phyloP scores from a whole-genome alignment of 441 rosid genomes.

The Arabidopsis hybrid region DNA sequence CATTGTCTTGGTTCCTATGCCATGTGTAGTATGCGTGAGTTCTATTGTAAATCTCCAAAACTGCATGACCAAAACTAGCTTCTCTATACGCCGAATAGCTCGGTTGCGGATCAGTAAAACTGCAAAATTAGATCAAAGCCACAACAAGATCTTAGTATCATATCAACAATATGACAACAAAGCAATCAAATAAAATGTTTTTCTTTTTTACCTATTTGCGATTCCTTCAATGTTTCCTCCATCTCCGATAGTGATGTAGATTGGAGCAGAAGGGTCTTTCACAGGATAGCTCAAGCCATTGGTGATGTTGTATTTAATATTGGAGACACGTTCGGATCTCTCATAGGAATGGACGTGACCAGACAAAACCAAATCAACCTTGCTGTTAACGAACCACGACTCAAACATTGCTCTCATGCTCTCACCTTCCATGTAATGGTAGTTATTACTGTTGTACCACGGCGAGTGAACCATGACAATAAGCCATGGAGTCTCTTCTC shows the following conservation, averaged over 20 bases:
- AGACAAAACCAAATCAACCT: slow-evolving; percentile 70
- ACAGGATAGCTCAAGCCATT: slow-evolving; percentile 54
- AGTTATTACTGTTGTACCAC: slow-evolving; percentile 61
- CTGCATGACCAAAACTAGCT: slow-evolving; percentile 83
- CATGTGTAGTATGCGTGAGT: slow-evolving; percentile 77
- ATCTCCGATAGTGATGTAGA: slow-evolving; percentile 65
- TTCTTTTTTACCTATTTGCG: slow-evolving; percentile 26
- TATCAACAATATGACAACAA: background rate
- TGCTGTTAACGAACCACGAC: slow-evolving; percentile 65
- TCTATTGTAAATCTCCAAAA: slow-evolving; percentile 67
- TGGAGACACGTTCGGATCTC: slow-evolving; percentile 54
- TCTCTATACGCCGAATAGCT: slow-evolving; percentile 87
- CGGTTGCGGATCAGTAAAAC: slow-evolving; percentile 78
- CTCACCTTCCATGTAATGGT: slow-evolving; percentile 86
- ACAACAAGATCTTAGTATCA: background rate
- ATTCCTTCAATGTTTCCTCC: slow-evolving; percentile 73
- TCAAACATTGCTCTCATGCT: slow-evolving; percentile 70
- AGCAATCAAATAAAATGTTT: background rate
- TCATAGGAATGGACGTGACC: slow-evolving; percentile 84
- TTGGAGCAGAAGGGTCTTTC: slow-evolving; percentile 58
- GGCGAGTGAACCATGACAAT: slow-evolving; percentile 70
- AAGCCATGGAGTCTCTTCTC: slow-evolving; percentile 74
- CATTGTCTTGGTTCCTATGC: slow-evolving; percentile 78
- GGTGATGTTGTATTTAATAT: slow-evolving; percentile 52
- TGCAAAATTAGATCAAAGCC: slow-evolving; percentile 8